Base-by-base conservation (phyloP, 1,284 basidiomycete genomes). In the Irpex rosettiformis region DNA sequence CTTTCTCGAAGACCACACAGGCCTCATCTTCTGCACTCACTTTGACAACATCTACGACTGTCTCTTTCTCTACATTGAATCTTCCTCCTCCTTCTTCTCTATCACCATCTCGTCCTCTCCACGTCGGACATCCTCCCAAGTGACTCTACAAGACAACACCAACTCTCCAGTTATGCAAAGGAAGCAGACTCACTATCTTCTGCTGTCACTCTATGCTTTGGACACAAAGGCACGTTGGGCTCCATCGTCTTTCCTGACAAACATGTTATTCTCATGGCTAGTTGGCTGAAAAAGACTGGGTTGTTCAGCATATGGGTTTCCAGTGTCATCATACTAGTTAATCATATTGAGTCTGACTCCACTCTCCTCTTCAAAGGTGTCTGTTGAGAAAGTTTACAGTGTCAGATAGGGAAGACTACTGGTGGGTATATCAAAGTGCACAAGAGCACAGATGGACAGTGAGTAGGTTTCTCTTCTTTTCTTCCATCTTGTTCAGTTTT, bases 41-140 rank as follows among this genome's bases (percentile, higher is more conserved):
- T 88, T 83, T 63, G 85, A 89, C 66, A 88, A 89, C 65, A 80
- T 88, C 63, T 89, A 89, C 67, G 87, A 89, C 71, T 81, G 87
- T 57, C 72, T 83, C 63, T 89, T 87, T 73, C 79, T 87, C 58
- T 85, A 83, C 58, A 76, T 88, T 45, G 70, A 77, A 3, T 27
- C 42, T 21, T 25, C 52, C n/a, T 10, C 13, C 7, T 11, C 56
- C 0, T 13, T 28, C 13, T 21, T 54, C 55, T 64, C 53, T 3
- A 48, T 70, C 49, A 68, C 68, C 67, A 79, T 89, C 54, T 88
- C 85, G 70, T 77, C 80, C 64, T 86, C 88, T 77, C 77, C 77
- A 37, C 79, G 82, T 54, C 83, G 87, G 16, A 82, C 84, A 45
- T 81, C 83, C 18, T 79, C 81, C 22, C 77, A 79, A 77, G 80